Evolutionary conservation across 2,329 filamentous ascomycete species (phyloP).

Genomic region (Arachnomyces sp.): DNA sequence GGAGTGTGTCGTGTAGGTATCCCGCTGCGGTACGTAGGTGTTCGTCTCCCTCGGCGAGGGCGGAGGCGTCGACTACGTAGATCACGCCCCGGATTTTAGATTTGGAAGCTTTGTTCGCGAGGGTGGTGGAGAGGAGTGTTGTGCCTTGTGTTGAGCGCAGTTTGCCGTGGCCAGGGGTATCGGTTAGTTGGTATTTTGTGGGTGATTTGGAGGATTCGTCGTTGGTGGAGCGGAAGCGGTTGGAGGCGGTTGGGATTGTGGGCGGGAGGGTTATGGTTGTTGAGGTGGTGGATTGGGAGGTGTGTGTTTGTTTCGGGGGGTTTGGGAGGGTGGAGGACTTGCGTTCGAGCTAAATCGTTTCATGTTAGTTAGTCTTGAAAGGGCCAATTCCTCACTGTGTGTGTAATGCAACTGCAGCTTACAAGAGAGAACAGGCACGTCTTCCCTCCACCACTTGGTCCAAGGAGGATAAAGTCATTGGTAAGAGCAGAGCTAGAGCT

Average conservation of each 20-base stretch:
- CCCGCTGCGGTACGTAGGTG: constrained; percentile 63
- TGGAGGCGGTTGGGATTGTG: constrained; percentile 44
- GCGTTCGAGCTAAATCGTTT: constrained; percentile 32
- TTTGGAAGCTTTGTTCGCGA: constrained; percentile 25
- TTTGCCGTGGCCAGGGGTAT: constrained; percentile 95
- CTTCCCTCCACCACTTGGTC: constrained; percentile 77
- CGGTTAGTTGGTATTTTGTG: constrained; percentile 38
- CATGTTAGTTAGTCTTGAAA: constrained; percentile 12
- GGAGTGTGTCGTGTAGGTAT: constrained; percentile 84
- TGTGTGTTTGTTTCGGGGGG: constrained; percentile 44
- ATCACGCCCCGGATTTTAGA: constrained; percentile 59
- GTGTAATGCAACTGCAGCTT: too few species aligned
- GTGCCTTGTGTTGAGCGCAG: constrained; percentile 56
- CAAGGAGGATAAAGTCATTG: constrained; percentile 69
- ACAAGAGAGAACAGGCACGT: constrained; percentile 77
- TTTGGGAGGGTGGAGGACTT: constrained; percentile 28
- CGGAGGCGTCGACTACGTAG: constrained; percentile 80
- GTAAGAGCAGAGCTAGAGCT: constrained; percentile 54
- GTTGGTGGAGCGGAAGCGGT: constrained; percentile 57
- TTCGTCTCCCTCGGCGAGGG: constrained; percentile 38
- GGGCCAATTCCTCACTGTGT: constrained; percentile 37
- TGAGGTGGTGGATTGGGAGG: constrained; percentile 52
- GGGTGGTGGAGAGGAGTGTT: constrained; percentile 28
- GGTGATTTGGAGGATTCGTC: constrained; percentile 47
- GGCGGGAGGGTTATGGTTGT: constrained; percentile 50